Conservation (phyloP, 2,329 filamentous ascomycete species). For the Epicoccum sorghinum region DNA sequence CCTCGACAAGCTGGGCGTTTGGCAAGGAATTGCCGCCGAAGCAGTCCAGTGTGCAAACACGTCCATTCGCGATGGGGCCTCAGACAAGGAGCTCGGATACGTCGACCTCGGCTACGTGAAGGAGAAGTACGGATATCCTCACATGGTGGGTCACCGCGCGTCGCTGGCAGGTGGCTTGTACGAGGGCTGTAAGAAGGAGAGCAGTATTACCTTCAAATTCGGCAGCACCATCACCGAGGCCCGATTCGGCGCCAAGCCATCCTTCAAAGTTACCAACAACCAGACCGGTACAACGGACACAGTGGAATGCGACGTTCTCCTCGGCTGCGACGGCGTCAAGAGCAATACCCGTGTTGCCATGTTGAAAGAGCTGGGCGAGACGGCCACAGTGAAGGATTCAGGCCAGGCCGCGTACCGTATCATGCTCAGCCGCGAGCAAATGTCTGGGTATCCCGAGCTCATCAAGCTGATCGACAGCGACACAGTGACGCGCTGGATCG, state of each 20-base stretch:
- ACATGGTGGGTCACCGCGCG: slow-evolving; percentile 80
- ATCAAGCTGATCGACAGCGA: slow-evolving; percentile 70
- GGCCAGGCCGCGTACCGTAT: slow-evolving; percentile 81
- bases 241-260: slow-evolving; percentile 62
- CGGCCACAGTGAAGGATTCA: slow-evolving; percentile 68
- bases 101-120: slow-evolving; percentile 72
- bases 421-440: slow-evolving; percentile 72
- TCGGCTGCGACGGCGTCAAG: slow-evolving; percentile 59
- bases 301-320: slow-evolving; percentile 56
- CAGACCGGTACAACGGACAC: slow-evolving; percentile 61
- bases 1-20: slow-evolving; percentile 73
- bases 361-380: slow-evolving; percentile 59
- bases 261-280: slow-evolving; percentile 63
- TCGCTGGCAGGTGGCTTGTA: slow-evolving; percentile 73
- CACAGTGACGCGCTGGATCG: slow-evolving; percentile 76
- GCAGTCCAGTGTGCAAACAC: slow-evolving; percentile 74
- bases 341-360: slow-evolving; percentile 57
- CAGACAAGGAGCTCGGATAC: slow-evolving; percentile 71
- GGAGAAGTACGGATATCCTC: slow-evolving; percentile 72
- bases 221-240: slow-evolving; percentile 62
- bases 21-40: slow-evolving; percentile 72
- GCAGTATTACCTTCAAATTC: slow-evolving; percentile 71
- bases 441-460: slow-evolving; percentile 71
- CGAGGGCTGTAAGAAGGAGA: slow-evolving; percentile 69
- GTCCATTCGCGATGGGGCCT: slow-evolving; percentile 75